A percentile compares a stretch with the other conserved stretches of the same genome.
phyloP scores from a whole-genome alignment of 345 rosid species.

The Pelargonium nanum region DNA sequence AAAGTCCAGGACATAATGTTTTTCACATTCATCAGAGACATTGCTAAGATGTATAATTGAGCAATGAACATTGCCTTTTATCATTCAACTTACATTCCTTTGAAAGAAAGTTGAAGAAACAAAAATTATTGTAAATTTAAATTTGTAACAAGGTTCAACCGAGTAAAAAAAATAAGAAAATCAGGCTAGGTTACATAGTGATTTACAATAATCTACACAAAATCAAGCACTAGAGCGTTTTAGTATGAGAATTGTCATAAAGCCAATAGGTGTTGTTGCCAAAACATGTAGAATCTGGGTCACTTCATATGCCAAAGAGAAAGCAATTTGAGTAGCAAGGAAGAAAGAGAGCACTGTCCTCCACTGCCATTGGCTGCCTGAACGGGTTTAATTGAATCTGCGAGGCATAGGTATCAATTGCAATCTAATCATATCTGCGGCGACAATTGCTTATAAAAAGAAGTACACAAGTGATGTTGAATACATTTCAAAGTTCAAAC shows the following conservation, averaged over 20 bases:
- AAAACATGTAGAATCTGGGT: neutral
- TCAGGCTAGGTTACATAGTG: too few species aligned
- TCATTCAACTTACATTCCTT: too few species aligned
- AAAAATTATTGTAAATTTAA: neutral
- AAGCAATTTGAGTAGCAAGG: conserved; percentile 95
- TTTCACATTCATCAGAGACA: too few species aligned
- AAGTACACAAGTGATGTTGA: neutral
- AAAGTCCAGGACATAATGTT: too few species aligned
- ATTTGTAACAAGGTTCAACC: too few species aligned
- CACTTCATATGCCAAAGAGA: conserved; percentile 48
- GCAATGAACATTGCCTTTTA: neutral
- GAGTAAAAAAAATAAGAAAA: too few species aligned
- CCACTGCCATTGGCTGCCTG: conserved; percentile 87
- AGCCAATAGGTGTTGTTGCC: neutral
- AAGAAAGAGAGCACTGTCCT: conserved; percentile 51
- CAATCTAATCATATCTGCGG: conserved; percentile 8
- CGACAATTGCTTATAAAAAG: too few species aligned
- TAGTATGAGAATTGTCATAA: too few species aligned
- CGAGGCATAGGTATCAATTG: conserved; percentile 12
- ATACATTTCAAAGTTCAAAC: neutral
- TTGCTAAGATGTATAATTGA: too few species aligned
- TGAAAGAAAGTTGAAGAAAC: neutral
- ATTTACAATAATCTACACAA: too few species aligned
- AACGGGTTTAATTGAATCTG: conserved; percentile 85
- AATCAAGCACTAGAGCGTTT: too few species aligned